Conservation (phyloP, 768 basidiomycete species). For the Serendipita sp. region DNA sequence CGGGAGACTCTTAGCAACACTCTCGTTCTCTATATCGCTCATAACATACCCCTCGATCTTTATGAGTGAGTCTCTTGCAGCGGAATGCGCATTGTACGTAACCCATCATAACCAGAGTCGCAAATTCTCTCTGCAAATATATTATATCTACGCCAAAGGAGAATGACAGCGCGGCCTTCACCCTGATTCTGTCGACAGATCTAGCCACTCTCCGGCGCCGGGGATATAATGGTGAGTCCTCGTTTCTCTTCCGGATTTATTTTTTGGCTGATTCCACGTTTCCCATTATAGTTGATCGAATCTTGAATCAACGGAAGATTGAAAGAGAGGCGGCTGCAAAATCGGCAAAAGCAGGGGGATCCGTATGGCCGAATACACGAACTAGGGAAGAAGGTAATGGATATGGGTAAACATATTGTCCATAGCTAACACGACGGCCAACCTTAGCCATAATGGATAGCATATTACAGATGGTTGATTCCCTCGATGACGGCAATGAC, state of each 20-base stretch:
- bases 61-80: not conserved
- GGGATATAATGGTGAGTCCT: constrained; percentile 60
- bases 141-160: constrained; percentile 64
- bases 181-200: constrained; percentile 88
- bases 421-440: not conserved
- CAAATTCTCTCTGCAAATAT: constrained; percentile 63
- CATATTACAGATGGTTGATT: not conserved
- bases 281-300: constrained; percentile 55
- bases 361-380: constrained; percentile 11
- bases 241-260: too few species aligned
- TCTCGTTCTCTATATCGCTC: not conserved
- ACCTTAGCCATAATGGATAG: constrained; percentile 1
- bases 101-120: constrained; percentile 36
- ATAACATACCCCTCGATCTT: not conserved
- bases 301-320: constrained; percentile 66
- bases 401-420: too few species aligned
- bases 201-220: constrained; percentile 61
- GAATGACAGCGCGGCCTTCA: constrained; percentile 77
- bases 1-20: constrained; percentile 52
- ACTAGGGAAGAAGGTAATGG: too few species aligned
- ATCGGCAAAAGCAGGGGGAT: constrained; percentile 22
- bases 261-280: not conserved
- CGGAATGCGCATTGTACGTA: not conserved
- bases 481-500: constrained; percentile 10
- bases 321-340: constrained; percentile 42